Evolutionary conservation across 495 filamentous ascomycete species (phyloP).

Genomic region (Tuber brumale): DNA sequence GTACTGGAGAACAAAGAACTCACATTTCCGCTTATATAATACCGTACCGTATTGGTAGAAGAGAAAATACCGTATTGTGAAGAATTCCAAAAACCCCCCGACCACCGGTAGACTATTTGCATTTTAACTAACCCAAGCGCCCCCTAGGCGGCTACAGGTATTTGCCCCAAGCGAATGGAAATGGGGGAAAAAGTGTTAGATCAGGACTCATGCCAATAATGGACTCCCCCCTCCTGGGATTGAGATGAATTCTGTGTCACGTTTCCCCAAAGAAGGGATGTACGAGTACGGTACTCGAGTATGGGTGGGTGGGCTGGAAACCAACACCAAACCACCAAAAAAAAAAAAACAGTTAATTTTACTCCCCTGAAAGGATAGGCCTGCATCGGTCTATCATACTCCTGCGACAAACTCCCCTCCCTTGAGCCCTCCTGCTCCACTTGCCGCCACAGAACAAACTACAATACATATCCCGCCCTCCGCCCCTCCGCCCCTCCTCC

Average conservation of each 20-base stretch:
- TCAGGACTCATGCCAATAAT: neutral
- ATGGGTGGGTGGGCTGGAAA: neutral
- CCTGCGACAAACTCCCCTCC: neutral
- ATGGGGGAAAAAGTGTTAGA: neutral
- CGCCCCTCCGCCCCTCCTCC: constrained; percentile 9
- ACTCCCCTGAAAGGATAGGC: neutral
- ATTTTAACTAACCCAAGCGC: neutral
- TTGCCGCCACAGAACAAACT: constrained; percentile 2
- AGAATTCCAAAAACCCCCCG: neutral
- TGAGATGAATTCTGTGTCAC: neutral
- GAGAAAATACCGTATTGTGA: neutral
- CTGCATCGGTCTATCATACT: neutral
- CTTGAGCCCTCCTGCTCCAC: neutral
- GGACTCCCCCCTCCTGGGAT: neutral
- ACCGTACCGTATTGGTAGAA: too few species aligned
- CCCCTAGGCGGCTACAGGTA: neutral
- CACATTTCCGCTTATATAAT: neutral
- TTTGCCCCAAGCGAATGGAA: neutral
- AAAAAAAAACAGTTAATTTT: neutral
- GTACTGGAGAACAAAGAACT: neutral
- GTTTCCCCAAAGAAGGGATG: neutral
- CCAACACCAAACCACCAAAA: neutral
- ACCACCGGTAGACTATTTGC: neutral
- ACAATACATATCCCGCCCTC: constrained; percentile 15
- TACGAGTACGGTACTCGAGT: neutral